Evolutionary conservation across 2,329 filamentous ascomycete genomes (phyloP).

Genomic region (Leptographium galeiforme): DNA sequence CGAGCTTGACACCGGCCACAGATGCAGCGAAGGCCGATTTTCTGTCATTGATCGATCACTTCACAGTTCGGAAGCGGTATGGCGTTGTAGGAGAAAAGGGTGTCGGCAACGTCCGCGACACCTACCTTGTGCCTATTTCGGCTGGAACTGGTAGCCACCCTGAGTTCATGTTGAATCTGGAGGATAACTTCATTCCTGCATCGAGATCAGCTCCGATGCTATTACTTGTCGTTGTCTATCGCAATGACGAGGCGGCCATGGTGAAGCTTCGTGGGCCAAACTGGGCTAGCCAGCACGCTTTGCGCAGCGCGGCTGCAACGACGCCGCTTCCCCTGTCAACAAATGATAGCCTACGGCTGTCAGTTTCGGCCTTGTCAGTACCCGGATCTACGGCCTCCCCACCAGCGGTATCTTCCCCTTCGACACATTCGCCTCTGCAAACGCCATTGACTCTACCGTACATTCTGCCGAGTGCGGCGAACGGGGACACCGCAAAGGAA

Average conservation of each 20-base stretch:
- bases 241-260: conserved; percentile 37
- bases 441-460: neutral
- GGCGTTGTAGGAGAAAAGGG: conserved; percentile 73
- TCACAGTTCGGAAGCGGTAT: conserved; percentile 67
- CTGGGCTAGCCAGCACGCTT: conserved; percentile 18
- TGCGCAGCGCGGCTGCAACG: conserved; percentile 14
- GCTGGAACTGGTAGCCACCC: conserved; percentile 58
- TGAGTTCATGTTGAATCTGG: conserved; percentile 79
- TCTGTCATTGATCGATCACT: conserved; percentile 74
- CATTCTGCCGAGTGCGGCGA: neutral
- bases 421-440: neutral
- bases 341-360: neutral
- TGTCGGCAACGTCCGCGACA: conserved; percentile 66
- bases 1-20: conserved; percentile 55
- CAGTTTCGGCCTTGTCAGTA: neutral
- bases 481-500: neutral
- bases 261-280: conserved; percentile 22
- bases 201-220: conserved; percentile 63
- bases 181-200: conserved; percentile 66
- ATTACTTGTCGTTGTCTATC: conserved; percentile 73
- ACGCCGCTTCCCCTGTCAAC: conserved; percentile 14
- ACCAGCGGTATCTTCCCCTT: neutral
- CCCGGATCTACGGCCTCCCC: neutral
- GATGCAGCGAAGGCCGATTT: conserved; percentile 50
- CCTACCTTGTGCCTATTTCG: conserved; percentile 79